These are phyloP conservation scores for Pseudonectria buxi DNA, from an alignment of 2,329 filamentous ascomycete genomes.

Conservation along the genomic window DNA sequence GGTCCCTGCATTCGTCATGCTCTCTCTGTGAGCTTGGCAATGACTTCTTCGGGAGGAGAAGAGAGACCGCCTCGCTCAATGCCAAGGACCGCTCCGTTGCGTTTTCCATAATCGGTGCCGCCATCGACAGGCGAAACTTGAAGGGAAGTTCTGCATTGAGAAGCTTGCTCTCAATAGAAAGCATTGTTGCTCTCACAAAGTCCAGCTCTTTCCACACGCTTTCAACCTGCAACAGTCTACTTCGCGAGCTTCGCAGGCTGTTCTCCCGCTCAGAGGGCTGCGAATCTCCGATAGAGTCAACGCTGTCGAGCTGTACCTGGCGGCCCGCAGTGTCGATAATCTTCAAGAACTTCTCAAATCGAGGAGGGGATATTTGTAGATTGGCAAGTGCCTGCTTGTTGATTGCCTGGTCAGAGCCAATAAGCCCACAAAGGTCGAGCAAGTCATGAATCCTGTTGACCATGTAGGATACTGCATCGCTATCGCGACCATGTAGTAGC, in stretches of 20 bases:
- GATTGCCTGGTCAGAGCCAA: neutral
- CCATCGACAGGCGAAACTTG: constrained; percentile 25
- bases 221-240: constrained; percentile 27
- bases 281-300: neutral
- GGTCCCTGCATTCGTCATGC: too few species aligned
- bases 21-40: constrained; percentile 4
- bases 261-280: neutral
- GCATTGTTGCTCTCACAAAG: constrained; percentile 20
- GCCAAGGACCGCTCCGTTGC: constrained; percentile 14
- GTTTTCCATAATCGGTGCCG: constrained; percentile 17
- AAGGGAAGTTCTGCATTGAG: constrained; percentile 23
- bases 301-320: constrained; percentile 5
- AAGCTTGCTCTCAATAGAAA: constrained; percentile 30
- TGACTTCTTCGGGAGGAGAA: constrained; percentile 3
- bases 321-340: constrained; percentile 11
- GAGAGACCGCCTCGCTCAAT: constrained; percentile 17
- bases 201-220: constrained; percentile 28
- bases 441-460: constrained; percentile 27
- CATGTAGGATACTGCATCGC: constrained; percentile 18
- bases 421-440: constrained; percentile 31
- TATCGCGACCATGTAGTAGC: constrained; percentile 17
- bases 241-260: constrained; percentile 10
- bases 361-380: constrained; percentile 18
- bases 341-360: constrained; percentile 18
- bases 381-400: constrained; percentile 15